Evolutionary conservation across 441 rosid species (phyloP).

Genomic region (Pelargonium myrrhifolium): DNA sequence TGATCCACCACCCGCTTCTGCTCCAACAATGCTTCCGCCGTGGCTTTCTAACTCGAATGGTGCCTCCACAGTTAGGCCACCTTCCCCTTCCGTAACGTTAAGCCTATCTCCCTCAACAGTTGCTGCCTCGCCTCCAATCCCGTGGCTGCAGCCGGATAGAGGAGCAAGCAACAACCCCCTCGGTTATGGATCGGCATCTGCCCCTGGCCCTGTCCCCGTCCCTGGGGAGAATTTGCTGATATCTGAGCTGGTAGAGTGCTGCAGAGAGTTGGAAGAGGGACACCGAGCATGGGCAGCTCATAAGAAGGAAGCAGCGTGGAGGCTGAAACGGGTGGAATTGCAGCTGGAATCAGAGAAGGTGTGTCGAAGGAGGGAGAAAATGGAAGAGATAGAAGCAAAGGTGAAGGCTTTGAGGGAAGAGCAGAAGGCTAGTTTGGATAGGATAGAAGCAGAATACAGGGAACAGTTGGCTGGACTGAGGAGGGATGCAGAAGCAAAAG

Average conservation of each 20-base stretch:
- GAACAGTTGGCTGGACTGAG: constrained; percentile 68
- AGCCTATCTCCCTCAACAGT: constrained; percentile 73
- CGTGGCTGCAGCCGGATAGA: constrained; percentile 80
- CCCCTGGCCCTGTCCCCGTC: constrained; percentile 33
- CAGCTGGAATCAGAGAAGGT: constrained; percentile 92
- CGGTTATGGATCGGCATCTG: constrained; percentile 36
- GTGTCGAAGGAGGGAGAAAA: constrained; percentile 66
- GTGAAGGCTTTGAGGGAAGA: constrained; percentile 87
- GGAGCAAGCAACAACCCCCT: constrained; percentile 39
- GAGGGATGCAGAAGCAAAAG: constrained; percentile 81
- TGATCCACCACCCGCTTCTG: constrained; percentile 28
- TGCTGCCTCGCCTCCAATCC: constrained; percentile 60
- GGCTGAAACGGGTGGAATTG: constrained; percentile 79
- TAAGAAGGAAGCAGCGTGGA: constrained; percentile 94
- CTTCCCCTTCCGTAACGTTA: constrained; percentile 82
- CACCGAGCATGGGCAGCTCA: constrained; percentile 78
- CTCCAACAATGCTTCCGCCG: constrained; percentile 60
- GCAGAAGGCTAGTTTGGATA: constrained; percentile 60
- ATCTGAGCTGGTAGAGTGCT: constrained; percentile 71
- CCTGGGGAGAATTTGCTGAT: constrained; percentile 50
- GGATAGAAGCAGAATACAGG: constrained; percentile 70
- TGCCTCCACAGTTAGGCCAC: constrained; percentile 37
- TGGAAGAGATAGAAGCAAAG: constrained; percentile 78
- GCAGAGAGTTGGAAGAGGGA: constrained; percentile 90
- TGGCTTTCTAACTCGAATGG: constrained; percentile 83